Conservation (phyloP, 192 early-diverging fungal genomes). For the Linderina pennispora region DNA sequence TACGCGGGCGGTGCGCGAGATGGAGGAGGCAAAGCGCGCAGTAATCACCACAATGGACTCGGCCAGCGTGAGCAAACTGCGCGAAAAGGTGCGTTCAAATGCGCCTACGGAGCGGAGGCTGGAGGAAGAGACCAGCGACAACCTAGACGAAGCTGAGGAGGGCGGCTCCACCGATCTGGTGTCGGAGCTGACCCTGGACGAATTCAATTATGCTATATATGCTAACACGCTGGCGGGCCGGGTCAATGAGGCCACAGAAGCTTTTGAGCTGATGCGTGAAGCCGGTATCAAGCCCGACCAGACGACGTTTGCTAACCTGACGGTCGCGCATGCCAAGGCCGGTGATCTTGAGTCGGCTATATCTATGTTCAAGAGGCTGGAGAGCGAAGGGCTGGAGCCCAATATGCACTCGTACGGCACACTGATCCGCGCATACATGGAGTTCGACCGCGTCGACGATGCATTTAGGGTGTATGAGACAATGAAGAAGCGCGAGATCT, state of each 20-base stretch:
- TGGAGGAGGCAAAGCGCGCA: slow-evolving; percentile 31
- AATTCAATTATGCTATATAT: slow-evolving; percentile 54
- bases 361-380: slow-evolving; percentile 58
- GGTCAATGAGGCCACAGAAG: slow-evolving; percentile 54
- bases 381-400: slow-evolving; percentile 48
- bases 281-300: slow-evolving; percentile 60
- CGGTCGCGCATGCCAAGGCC: slow-evolving; percentile 69
- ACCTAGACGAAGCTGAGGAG: not conserved
- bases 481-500: slow-evolving; percentile 59
- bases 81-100: slow-evolving; percentile 14
- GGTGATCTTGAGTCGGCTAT: slow-evolving; percentile 58
- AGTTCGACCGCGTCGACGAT: slow-evolving; percentile 51
- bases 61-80: slow-evolving; percentile 7
- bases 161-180: not conserved
- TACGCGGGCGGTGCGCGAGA: slow-evolving; percentile 33
- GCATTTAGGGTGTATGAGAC: slow-evolving; percentile 71
- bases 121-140: not conserved
- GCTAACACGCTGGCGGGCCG: slow-evolving; percentile 59
- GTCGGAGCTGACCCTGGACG: slow-evolving; percentile 13
- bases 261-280: slow-evolving; percentile 57
- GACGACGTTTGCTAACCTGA: slow-evolving; percentile 66
- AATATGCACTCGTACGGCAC: slow-evolving; percentile 63
- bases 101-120: not conserved
- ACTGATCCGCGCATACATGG: slow-evolving; percentile 65
- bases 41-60: slow-evolving; percentile 26